Evolutionary conservation across 2,329 filamentous ascomycete species (phyloP).

Genomic region (Fusarium graminum): DNA sequence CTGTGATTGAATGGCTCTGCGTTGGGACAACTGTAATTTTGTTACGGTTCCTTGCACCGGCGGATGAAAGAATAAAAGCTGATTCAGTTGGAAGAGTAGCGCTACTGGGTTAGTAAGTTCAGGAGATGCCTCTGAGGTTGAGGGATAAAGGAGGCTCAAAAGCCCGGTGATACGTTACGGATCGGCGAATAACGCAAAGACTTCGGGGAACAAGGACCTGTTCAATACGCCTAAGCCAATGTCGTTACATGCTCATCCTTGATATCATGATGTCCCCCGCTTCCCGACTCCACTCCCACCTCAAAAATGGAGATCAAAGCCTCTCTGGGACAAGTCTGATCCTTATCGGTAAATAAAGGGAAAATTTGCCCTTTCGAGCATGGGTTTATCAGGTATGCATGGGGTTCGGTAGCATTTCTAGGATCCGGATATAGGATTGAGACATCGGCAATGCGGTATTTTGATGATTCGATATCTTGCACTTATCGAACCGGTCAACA

Average conservation of each 20-base stretch:
- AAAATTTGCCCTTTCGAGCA: slow-evolving; percentile 9
- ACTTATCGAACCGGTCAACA: background rate
- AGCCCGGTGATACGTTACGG: background rate
- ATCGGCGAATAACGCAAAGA: background rate
- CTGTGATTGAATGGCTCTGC: too few species aligned
- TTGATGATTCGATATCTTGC: fast-evolving
- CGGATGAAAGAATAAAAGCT: background rate
- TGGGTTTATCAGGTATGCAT: background rate
- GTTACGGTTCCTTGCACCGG: too few species aligned
- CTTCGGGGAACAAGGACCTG: background rate
- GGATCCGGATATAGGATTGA: background rate
- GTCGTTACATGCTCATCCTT: slow-evolving; percentile 1
- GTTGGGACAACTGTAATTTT: too few species aligned
- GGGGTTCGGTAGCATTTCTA: slow-evolving; percentile 2
- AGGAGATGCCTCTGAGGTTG: background rate
- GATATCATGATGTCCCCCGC: slow-evolving; percentile 6
- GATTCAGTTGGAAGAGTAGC: background rate
- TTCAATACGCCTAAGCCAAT: background rate
- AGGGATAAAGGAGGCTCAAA: background rate
- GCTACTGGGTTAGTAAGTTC: too few species aligned
- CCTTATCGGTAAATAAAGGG: background rate
- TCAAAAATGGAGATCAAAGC: slow-evolving; percentile 1
- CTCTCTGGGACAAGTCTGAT: background rate
- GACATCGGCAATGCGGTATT: background rate
- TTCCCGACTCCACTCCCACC: background rate